These are phyloP conservation scores for Annona cherimola DNA, from an alignment of 164 flowering plant species.

Conservation along the genomic window DNA sequence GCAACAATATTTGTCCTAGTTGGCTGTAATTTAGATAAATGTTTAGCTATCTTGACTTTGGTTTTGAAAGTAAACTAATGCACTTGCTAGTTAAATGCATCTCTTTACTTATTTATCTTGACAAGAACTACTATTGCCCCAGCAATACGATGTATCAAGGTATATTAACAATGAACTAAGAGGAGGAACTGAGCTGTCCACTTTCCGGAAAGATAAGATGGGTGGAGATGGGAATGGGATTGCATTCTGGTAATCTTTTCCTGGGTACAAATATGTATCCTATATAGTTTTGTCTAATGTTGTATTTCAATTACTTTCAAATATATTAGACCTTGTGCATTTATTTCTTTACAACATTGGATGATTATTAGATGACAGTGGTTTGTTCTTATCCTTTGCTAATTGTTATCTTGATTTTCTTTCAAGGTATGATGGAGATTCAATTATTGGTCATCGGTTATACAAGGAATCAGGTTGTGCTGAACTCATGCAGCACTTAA, in stretches of 20 bases:
- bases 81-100: background rate
- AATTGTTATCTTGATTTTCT: constrained; percentile 2
- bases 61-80: background rate
- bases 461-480: constrained; percentile 51
- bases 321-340: too few relatives aligned
- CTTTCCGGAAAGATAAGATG: constrained; percentile 55
- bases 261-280: background rate
- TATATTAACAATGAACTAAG: constrained; percentile 54
- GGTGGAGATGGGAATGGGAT: constrained; percentile 58
- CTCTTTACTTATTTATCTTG: background rate
- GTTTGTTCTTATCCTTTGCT: background rate
- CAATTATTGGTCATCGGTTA: constrained; percentile 58
- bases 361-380: background rate
- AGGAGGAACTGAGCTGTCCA: constrained; percentile 42
- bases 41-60: background rate
- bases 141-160: constrained; percentile 67
- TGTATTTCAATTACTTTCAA: background rate
- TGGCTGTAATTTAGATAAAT: background rate
- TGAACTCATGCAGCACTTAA: constrained; percentile 24
- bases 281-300: background rate
- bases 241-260: constrained; percentile 54
- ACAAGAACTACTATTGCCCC: constrained; percentile 17
- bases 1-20: background rate
- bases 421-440: constrained; percentile 76
- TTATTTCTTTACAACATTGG: too few relatives aligned